Conservation (phyloP, 345 rosid genomes). For the Leavenworthia alabamica region DNA sequence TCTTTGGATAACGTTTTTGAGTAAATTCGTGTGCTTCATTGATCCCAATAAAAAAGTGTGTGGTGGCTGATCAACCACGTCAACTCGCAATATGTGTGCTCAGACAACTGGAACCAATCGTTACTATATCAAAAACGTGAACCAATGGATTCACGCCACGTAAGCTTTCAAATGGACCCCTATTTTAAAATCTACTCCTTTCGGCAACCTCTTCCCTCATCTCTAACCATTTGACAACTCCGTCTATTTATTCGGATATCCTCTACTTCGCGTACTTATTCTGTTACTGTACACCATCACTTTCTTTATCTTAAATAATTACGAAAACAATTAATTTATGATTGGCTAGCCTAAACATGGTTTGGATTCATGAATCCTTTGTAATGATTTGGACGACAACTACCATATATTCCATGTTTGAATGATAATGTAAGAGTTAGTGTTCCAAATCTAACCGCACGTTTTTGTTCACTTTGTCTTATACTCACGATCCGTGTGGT, state of each 20-base stretch:
- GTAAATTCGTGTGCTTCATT: conserved; percentile 9
- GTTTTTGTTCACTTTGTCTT: conserved; percentile 14
- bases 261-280: neutral
- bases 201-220: conserved; percentile 24
- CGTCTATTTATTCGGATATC: neutral
- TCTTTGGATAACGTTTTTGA: conserved; percentile 14
- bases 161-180: neutral
- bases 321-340: neutral
- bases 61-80: conserved; percentile 48
- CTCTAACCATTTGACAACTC: conserved; percentile 10
- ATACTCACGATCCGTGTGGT: conserved; percentile 8
- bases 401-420: conserved; percentile 24
- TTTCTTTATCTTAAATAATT: neutral
- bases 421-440: conserved; percentile 10
- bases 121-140: conserved; percentile 21
- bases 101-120: conserved; percentile 13
- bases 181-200: too few relatives aligned
- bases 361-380: conserved; percentile 21
- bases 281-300: neutral
- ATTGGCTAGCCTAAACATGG: conserved; percentile 16
- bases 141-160: conserved; percentile 32
- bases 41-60: conserved; percentile 6
- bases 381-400: conserved; percentile 15
- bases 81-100: conserved; percentile 20
- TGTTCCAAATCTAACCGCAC: conserved; percentile 6